Conservation (phyloP, 1,139 yeast species). For the Taphrina confusa region DNA sequence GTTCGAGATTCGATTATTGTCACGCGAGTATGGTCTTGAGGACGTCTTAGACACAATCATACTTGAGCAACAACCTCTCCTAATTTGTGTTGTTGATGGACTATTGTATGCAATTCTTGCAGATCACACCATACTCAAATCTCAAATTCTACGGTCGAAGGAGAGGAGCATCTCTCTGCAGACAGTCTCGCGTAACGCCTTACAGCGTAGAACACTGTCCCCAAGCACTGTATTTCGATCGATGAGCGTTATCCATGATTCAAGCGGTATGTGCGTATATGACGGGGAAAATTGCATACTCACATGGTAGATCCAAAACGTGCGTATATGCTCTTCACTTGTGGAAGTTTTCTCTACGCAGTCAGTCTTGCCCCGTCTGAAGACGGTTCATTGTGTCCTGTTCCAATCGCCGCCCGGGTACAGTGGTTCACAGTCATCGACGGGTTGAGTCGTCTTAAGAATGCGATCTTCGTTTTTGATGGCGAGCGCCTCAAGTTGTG, state of each 20-base stretch:
- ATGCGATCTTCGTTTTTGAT: conserved; percentile 5
- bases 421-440: conserved; percentile 14
- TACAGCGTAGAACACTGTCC: not conserved
- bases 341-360: not conserved
- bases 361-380: not conserved
- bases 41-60: not conserved
- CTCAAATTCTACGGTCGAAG: not conserved
- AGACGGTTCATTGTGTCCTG: not conserved
- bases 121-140: not conserved
- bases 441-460: conserved; percentile 5
- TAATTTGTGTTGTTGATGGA: not conserved
- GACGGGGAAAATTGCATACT: too few species aligned
- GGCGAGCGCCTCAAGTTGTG: conserved; percentile 1
- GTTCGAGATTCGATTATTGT: conserved; percentile 22
- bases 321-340: not conserved
- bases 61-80: not conserved
- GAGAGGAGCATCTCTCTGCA: not conserved
- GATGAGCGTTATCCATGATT: not conserved
- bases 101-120: not conserved
- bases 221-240: not conserved
- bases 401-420: not conserved
- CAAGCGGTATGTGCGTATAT: too few species aligned
- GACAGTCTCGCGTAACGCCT: not conserved
- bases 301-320: too few species aligned
- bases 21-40: conserved; percentile 19